A percentile compares a stretch with the other conserved stretches of the same genome.
Evolutionary conservation across 208 protist species (phyloP).

Genomic region (Crithidia thermophila): DNA sequence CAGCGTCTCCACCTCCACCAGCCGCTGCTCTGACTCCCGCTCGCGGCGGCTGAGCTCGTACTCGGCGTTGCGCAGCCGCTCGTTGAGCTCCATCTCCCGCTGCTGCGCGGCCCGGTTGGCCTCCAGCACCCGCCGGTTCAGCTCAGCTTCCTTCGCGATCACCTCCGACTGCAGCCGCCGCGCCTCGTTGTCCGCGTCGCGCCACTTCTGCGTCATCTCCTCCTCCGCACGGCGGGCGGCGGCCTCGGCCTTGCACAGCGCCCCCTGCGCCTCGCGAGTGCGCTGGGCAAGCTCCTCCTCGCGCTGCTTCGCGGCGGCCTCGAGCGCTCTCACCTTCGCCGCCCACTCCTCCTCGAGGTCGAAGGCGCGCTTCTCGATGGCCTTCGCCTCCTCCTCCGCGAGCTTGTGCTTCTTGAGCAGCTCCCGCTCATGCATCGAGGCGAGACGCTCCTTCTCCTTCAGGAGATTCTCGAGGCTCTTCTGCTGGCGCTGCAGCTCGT

Average conservation of each 20-base stretch:
- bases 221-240: constrained; percentile 40
- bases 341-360: constrained; percentile 55
- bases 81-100: constrained; percentile 47
- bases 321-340: constrained; percentile 41
- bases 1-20: constrained; percentile 51
- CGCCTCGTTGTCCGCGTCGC: constrained; percentile 50
- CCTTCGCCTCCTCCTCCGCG: constrained; percentile 47
- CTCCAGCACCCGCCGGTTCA: constrained; percentile 56
- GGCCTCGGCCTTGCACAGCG: constrained; percentile 45
- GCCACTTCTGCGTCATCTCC: constrained; percentile 53
- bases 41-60: constrained; percentile 51
- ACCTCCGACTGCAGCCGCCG: constrained; percentile 46
- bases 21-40: constrained; percentile 37
- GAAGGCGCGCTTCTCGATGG: constrained; percentile 38
- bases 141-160: constrained; percentile 59
- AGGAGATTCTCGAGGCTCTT: constrained; percentile 51
- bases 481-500: constrained; percentile 59
- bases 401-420: constrained; percentile 33
- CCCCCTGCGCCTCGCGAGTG: constrained; percentile 43
- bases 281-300: constrained; percentile 50
- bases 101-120: constrained; percentile 38
- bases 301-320: constrained; percentile 40
- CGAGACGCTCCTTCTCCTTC: constrained; percentile 45
- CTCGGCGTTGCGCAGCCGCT: constrained; percentile 43
- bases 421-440: constrained; percentile 47